Conservation (phyloP, 2,329 filamentous ascomycete species). For the Dryadomyces sulphureus region DNA sequence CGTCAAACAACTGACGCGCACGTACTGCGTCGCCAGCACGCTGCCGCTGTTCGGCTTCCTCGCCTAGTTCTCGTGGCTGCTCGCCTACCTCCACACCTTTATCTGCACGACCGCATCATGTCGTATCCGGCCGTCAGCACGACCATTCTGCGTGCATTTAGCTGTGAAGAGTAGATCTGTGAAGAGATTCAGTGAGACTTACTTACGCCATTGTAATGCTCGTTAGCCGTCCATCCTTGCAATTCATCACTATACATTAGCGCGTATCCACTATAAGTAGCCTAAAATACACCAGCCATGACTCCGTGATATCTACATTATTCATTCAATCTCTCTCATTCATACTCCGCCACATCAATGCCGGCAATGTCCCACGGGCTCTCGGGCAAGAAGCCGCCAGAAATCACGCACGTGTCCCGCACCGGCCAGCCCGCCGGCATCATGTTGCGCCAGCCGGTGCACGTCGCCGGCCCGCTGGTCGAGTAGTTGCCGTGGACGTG, state of each 20-base stretch:
- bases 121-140: conserved; percentile 36
- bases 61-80: conserved; percentile 27
- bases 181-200: background rate
- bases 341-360: background rate
- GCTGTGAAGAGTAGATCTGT: background rate
- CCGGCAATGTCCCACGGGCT: background rate
- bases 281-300: background rate
- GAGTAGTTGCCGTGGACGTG: background rate
- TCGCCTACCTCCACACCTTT: conserved; percentile 28
- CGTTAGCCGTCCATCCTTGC: too few relatives aligned
- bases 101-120: conserved; percentile 45
- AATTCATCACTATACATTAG: too few relatives aligned
- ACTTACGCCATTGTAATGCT: too few relatives aligned
- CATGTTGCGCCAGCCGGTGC: background rate
- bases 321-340: background rate
- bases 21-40: conserved; percentile 39
- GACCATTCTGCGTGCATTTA: conserved; percentile 34
- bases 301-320: background rate
- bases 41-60: conserved; percentile 40
- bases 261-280: too few relatives aligned
- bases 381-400: background rate
- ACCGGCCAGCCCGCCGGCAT: background rate
- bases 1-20: conserved; percentile 35
- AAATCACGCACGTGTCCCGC: background rate
- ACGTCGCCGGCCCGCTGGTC: conserved; percentile 1